Evolutionary conservation across 176 grass and related monocot species (phyloP), one percentile per base, ranked within the genome.

Genomic region (Thalia dealbata): DNA sequence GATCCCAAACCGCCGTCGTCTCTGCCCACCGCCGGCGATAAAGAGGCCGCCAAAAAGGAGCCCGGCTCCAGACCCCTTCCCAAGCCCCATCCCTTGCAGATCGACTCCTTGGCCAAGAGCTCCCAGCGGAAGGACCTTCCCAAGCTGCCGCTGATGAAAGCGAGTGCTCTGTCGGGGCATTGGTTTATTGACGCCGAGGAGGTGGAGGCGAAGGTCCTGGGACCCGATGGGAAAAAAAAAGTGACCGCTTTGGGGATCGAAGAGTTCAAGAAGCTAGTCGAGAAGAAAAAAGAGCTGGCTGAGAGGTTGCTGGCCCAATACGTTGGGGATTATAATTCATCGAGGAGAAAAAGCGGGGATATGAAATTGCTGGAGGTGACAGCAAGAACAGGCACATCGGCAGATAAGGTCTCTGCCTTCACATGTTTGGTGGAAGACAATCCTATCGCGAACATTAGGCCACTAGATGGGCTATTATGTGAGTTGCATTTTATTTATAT

Each of bases 401-500:
- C 89, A 38, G 93, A 96, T 82, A 96, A 96, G 79, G 89, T 96
- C 8, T 90, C 89, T 1, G 93, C 93, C 0, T 96, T 96, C 76
- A 91, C 89, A 24, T 96, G 93, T 70, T 80, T 96, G 10, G 73
- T 96, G 8, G 85, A 96, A 64, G 93, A 96, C 73, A 96, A 96
- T 73, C 87, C 93, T 10, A 92, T 96, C 14, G 93, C 93, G 2
- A 96, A 96, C 64, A 71, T 96, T 30, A 86, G 89, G 77, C 84
- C 93, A 11, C 89, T 96, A 10, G 93, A 96, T 81, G 86, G 80
- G 60, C 84, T 96, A 26, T 78, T 96, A 21, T 91, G 93, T 96
- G 78, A 96, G 84, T 92, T 28, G 15, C 25, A 73, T 58, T 14
- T 22, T 48, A 10, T 15, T 55, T 28, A 38, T 6, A 15, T 52